A percentile compares a stretch with the other conserved stretches of the same genome.
These are phyloP conservation scores for Lichtheimia hyalospora DNA, from an alignment of 371 early-diverging fungal genomes.

Conservation along the genomic window DNA sequence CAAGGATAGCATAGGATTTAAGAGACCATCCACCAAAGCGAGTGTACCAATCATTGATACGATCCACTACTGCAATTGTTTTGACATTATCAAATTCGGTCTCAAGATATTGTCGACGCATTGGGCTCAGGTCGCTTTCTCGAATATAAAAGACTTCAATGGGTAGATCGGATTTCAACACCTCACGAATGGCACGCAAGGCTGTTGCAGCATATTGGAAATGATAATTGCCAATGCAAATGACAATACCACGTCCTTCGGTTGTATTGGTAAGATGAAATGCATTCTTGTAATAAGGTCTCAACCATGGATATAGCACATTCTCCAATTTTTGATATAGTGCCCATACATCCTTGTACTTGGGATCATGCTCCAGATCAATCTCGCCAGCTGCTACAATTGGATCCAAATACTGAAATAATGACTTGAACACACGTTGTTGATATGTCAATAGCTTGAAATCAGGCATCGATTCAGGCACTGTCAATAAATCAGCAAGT, in stretches of 20 bases:
- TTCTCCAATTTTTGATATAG: constrained; percentile 19
- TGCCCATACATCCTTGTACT: constrained; percentile 19
- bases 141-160: constrained; percentile 73
- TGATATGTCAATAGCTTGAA: constrained; percentile 30
- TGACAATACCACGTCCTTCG: constrained; percentile 62
- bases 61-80: constrained; percentile 46
- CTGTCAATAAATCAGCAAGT: constrained; percentile 15
- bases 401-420: constrained; percentile 37
- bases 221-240: constrained; percentile 66
- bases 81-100: constrained; percentile 44
- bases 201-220: constrained; percentile 58
- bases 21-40: constrained; percentile 61
- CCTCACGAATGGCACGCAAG: constrained; percentile 53
- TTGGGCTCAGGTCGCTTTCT: constrained; percentile 49
- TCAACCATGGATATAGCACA: constrained; percentile 29
- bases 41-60: constrained; percentile 48
- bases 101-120: constrained; percentile 36
- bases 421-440: constrained; percentile 34
- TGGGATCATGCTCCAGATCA: constrained; percentile 11
- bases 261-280: constrained; percentile 28
- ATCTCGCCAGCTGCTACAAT: constrained; percentile 24
- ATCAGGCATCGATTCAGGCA: constrained; percentile 24
- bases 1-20: constrained; percentile 67
- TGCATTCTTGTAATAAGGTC: constrained; percentile 21
- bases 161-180: constrained; percentile 61